Conservation (phyloP, 1,139 yeast genomes). For the Pichia sp. region DNA sequence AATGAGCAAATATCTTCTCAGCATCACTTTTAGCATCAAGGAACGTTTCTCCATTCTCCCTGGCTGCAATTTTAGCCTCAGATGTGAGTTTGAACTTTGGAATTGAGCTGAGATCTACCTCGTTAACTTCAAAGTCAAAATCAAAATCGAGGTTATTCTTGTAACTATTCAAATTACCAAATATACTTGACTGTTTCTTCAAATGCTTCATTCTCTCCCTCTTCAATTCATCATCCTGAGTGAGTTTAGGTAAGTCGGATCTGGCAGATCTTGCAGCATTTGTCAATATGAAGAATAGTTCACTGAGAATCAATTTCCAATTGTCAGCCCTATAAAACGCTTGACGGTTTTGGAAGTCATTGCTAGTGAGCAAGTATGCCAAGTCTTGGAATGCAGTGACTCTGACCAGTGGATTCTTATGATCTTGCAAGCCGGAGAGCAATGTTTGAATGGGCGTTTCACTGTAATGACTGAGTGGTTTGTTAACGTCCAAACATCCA, state of each 20-base stretch:
- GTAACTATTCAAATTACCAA: slow-evolving; percentile 14
- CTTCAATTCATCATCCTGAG: slow-evolving; percentile 10
- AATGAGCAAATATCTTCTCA: too few relatives aligned
- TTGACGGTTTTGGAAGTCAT: slow-evolving; percentile 41
- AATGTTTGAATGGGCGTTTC: slow-evolving; percentile 70
- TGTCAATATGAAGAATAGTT: slow-evolving; percentile 49
- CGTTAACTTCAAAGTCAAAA: slow-evolving; percentile 5
- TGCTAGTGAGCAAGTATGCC: slow-evolving; percentile 49
- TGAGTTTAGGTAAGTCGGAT: slow-evolving; percentile 25
- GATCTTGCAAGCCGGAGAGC: slow-evolving; percentile 58
- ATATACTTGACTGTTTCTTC: slow-evolving; percentile 10
- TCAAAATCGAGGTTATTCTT: slow-evolving; percentile 8
- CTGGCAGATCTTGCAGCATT: slow-evolving; percentile 39
- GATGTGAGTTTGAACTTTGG: too few relatives aligned
- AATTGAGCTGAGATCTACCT: too few relatives aligned
- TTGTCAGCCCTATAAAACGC: slow-evolving; percentile 41
- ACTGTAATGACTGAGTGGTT: slow-evolving; percentile 60
- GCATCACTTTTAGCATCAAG: too few relatives aligned
- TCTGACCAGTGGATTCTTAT: slow-evolving; percentile 49
- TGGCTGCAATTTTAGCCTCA: too few relatives aligned
- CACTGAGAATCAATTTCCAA: slow-evolving; percentile 56
- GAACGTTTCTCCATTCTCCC: too few relatives aligned
- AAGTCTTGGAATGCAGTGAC: slow-evolving; percentile 71
- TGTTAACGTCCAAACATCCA: slow-evolving; percentile 75
- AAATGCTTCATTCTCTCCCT: slow-evolving; percentile 6